Evolutionary conservation across 2,329 filamentous ascomycete genomes (phyloP).

Genomic region (Sporothrix humicola): DNA sequence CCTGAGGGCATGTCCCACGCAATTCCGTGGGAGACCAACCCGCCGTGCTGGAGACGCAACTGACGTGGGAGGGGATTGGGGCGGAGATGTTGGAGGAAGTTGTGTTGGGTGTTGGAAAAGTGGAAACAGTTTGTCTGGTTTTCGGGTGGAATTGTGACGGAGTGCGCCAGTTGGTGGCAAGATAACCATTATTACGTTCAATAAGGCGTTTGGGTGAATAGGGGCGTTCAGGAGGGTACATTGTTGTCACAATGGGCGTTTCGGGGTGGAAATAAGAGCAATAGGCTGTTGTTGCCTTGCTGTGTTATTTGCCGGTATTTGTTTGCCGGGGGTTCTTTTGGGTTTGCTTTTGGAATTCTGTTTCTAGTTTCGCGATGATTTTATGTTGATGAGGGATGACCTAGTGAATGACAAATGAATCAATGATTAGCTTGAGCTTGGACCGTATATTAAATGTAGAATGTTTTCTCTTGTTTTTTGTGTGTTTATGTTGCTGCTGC

Average conservation of each 20-base stretch:
- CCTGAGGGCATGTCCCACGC: slow-evolving; percentile 44
- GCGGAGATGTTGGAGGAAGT: neutral
- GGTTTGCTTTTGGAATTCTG: neutral
- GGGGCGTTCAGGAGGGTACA: neutral
- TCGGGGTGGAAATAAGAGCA: too few species aligned
- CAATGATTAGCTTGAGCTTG: neutral
- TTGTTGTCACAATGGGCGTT: slow-evolving; percentile 2
- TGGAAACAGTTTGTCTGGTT: neutral
- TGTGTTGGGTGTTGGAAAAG: neutral
- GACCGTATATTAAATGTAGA: neutral
- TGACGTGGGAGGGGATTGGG: neutral
- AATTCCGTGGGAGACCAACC: slow-evolving; percentile 26
- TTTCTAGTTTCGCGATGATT: slow-evolving; percentile 5
- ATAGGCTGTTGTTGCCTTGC: neutral
- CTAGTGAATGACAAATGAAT: slow-evolving; percentile 3
- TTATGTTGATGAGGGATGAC: slow-evolving; percentile 7
- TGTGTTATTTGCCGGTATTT: too few species aligned
- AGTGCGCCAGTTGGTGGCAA: neutral
- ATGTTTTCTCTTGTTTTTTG: neutral
- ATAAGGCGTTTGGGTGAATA: neutral
- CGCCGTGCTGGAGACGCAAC: slow-evolving; percentile 27
- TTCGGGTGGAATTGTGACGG: neutral
- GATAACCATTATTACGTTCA: too few species aligned
- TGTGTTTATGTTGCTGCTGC: neutral
- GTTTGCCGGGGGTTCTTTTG: neutral